Evolutionary conservation across 225 moss, liverwort and hornwort genomes (phyloP).

Genomic region (Neckera pumila): DNA sequence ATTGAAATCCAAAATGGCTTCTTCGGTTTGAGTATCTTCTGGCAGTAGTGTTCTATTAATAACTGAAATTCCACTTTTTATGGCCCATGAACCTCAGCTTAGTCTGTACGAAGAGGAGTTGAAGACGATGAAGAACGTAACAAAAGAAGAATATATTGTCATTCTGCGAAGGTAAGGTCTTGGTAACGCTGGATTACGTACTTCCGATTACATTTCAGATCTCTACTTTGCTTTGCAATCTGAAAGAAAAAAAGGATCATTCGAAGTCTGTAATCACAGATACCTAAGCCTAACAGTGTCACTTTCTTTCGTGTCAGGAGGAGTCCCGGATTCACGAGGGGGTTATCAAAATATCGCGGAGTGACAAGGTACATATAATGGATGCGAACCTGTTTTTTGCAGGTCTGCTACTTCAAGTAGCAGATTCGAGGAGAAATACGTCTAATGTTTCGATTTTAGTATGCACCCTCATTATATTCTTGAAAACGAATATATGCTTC

Average conservation of each 20-base stretch:
- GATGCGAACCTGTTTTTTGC: not conserved
- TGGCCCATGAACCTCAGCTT: conserved; percentile 7
- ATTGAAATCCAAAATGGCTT: not conserved
- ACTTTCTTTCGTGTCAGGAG: conserved; percentile 14
- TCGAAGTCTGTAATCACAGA: not conserved
- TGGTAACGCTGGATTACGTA: not conserved
- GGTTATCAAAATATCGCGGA: conserved; percentile 48
- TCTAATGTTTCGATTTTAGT: not conserved
- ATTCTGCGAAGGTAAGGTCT: conserved; percentile 31
- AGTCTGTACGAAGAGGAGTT: conserved; percentile 29
- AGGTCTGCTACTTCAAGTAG: not conserved
- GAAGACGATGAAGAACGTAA: conserved; percentile 8
- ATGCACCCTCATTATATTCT: no score
- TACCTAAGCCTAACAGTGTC: not conserved
- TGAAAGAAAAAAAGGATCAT: no score
- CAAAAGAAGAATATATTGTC: conserved; percentile 36
- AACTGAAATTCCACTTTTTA: not conserved
- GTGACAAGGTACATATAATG: conserved; percentile 34
- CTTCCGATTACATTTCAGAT: not conserved
- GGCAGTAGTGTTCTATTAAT: not conserved
- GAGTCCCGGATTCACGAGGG: conserved; percentile 54
- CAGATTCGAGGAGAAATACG: not conserved
- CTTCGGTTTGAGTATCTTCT: not conserved
- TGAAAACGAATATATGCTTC: not conserved
- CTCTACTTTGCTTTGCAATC: not conserved